These are phyloP conservation scores for Botrytis tulipae DNA, from an alignment of 2,329 filamentous ascomycete species.

Conservation along the genomic window DNA sequence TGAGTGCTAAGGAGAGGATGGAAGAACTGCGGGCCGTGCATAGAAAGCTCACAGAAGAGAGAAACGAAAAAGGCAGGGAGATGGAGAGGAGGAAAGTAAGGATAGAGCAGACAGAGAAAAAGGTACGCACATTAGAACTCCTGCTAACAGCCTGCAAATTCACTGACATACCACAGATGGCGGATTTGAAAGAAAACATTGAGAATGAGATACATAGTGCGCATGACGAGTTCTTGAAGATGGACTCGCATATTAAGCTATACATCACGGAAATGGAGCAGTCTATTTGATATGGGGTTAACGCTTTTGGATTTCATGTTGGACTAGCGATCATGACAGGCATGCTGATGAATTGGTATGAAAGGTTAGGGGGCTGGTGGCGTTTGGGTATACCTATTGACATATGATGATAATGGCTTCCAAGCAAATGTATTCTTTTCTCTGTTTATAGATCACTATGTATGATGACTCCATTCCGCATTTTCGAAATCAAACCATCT, in stretches of 20 bases:
- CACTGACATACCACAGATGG: constrained; percentile 63
- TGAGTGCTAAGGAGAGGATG: constrained; percentile 82
- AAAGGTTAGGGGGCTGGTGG: constrained; percentile 25
- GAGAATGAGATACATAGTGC: constrained; percentile 89
- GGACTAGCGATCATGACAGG: constrained; percentile 19
- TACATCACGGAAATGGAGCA: constrained; percentile 99
- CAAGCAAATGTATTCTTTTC: constrained; percentile 8
- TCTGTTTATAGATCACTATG: neutral
- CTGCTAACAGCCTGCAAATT: neutral
- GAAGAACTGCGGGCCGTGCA: constrained; percentile 82
- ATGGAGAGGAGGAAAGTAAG: constrained; percentile 89
- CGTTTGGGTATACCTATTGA: constrained; percentile 39
- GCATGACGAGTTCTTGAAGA: constrained; percentile 92
- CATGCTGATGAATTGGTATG: constrained; percentile 19
- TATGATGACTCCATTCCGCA: constrained; percentile 40
- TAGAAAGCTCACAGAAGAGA: constrained; percentile 77
- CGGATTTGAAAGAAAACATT: constrained; percentile 94
- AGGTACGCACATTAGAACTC: constrained; percentile 57
- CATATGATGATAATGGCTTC: constrained; percentile 36
- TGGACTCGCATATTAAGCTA: constrained; percentile 94
- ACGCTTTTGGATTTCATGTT: constrained; percentile 24
- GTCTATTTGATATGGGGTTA: constrained; percentile 45
- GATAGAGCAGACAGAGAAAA: constrained; percentile 98
- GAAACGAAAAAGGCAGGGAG: constrained; percentile 81
- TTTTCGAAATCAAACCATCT: constrained; percentile 63